These are phyloP conservation scores for Tetrahymena malaccensis DNA, from an alignment of 73 alveolate genomes.

Conservation along the genomic window DNA sequence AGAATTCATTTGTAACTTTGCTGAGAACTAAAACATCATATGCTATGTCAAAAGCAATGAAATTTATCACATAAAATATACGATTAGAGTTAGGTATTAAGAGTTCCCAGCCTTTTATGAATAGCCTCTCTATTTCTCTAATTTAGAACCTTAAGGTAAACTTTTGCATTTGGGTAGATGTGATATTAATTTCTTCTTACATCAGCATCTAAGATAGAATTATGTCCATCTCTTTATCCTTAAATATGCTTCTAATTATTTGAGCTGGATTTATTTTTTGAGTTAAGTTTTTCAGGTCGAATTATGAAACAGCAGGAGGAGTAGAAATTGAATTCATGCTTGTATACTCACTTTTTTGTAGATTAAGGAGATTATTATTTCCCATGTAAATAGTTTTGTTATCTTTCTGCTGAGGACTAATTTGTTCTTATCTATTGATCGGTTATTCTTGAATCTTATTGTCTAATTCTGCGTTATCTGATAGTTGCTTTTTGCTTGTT, in stretches of 20 bases:
- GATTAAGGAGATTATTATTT: not conserved
- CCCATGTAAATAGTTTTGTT: not conserved
- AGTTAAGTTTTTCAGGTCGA: not conserved
- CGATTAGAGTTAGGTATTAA: not conserved
- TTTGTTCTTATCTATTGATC: not conserved
- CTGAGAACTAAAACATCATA: not conserved
- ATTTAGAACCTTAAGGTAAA: not conserved
- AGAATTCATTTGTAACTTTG: not conserved
- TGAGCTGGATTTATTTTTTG: not conserved
- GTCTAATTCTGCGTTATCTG: not conserved
- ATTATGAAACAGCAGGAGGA: not conserved
- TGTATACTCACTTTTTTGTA: not conserved
- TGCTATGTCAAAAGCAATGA: not conserved
- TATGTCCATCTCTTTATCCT: not conserved
- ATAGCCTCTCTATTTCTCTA: not conserved
- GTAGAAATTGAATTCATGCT: not conserved
- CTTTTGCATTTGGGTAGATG: not conserved
- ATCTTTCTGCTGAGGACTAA: not conserved
- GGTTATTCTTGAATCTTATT: not conserved
- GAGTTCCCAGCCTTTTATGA: not conserved
- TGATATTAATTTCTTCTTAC: not conserved
- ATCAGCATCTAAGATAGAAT: not conserved
- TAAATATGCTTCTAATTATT: not conserved
- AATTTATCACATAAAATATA: not conserved
- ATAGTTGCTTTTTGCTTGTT: not conserved